Evolutionary conservation across 108 stramenopile species (phyloP).

Genomic region (Fragilariopsis cylindrus): DNA sequence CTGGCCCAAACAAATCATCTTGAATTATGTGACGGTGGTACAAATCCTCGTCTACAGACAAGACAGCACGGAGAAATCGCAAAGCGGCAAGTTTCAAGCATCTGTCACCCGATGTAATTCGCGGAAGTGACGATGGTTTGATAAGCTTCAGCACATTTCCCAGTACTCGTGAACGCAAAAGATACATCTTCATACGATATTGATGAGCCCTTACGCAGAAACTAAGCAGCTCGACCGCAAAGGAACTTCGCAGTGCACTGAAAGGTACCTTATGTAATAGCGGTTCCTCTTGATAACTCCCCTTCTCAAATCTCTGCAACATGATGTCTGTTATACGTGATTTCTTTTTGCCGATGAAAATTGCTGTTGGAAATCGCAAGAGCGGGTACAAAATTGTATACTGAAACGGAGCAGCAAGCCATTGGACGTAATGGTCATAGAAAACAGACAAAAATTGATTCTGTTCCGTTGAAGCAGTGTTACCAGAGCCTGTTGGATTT

Average conservation of each 20-base stretch:
- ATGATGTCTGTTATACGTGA: slow-evolving; percentile 36
- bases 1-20: slow-evolving; percentile 81
- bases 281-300: slow-evolving; percentile 37
- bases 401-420: slow-evolving; percentile 84
- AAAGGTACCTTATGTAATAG: slow-evolving; percentile 44
- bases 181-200: slow-evolving; percentile 82
- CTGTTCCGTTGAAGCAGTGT: slow-evolving; percentile 46
- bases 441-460: slow-evolving; percentile 80
- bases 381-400: slow-evolving; percentile 64
- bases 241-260: slow-evolving; percentile 71
- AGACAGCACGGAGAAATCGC: slow-evolving; percentile 74
- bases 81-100: slow-evolving; percentile 79
- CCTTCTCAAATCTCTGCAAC: slow-evolving; percentile 38
- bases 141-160: slow-evolving; percentile 65
- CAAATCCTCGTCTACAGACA: slow-evolving; percentile 86
- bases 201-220: slow-evolving; percentile 87
- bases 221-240: slow-evolving; percentile 80
- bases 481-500: slow-evolving; percentile 19
- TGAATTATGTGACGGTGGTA: slow-evolving; percentile 90
- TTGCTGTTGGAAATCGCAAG: slow-evolving; percentile 36
- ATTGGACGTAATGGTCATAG: slow-evolving; percentile 81
- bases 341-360: slow-evolving; percentile 10
- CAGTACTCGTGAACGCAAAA: slow-evolving; percentile 72
- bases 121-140: slow-evolving; percentile 6
- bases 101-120: slow-evolving; percentile 51